These are phyloP conservation scores for Mortierella sp. DNA, from an alignment of 371 early-diverging fungal genomes.

Conservation along the genomic window DNA sequence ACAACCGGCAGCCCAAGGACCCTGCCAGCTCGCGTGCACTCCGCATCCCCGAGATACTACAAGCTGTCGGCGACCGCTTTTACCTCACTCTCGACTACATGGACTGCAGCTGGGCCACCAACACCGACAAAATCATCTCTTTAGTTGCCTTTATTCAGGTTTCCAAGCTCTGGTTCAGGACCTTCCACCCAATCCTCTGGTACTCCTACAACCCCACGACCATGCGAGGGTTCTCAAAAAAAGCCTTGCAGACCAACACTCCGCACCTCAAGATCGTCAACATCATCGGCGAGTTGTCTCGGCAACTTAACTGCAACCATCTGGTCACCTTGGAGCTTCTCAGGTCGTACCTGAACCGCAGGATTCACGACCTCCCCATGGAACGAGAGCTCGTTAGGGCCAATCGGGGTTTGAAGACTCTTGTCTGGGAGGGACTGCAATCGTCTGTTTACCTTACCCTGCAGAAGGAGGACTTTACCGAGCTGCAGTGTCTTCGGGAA, in stretches of 20 bases:
- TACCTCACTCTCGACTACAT: not conserved
- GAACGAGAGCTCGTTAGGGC: not conserved
- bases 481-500: not conserved
- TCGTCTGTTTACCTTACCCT: not conserved
- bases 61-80: not conserved
- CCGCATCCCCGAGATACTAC: not conserved
- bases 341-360: not conserved
- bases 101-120: not conserved
- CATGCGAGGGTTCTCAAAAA: not conserved
- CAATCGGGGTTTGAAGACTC: not conserved
- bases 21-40: not conserved
- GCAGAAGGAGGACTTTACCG: not conserved
- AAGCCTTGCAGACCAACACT: not conserved
- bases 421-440: not conserved
- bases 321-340: not conserved
- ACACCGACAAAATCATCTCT: not conserved
- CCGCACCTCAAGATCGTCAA: not conserved
- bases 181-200: not conserved
- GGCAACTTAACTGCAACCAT: not conserved
- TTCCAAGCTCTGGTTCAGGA: slow-evolving; percentile 1
- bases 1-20: not conserved
- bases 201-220: not conserved
- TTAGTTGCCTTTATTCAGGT: not conserved
- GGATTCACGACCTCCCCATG: not conserved
- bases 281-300: not conserved